These are phyloP conservation scores for Globisporangium echinulatum DNA, from an alignment of 352 stramenopile species.

Conservation along the genomic window DNA sequence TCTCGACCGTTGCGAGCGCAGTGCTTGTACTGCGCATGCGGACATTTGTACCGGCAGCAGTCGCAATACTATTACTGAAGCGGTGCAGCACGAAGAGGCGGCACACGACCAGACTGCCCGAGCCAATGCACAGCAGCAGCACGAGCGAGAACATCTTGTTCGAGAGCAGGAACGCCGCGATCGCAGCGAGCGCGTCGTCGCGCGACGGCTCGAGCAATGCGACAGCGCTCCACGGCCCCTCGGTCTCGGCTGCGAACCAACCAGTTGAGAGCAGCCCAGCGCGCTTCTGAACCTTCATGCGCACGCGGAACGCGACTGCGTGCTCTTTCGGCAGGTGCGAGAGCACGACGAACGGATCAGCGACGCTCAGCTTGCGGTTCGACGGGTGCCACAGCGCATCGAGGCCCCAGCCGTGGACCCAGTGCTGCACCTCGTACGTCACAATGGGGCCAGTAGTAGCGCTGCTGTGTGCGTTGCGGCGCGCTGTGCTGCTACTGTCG, in stretches of 20 bases:
- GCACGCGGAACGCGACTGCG: constrained; percentile 50
- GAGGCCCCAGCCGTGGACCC: constrained; percentile 57
- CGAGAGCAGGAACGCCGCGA: constrained; percentile 32
- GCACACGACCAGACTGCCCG: constrained; percentile 33
- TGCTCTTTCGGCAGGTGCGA: constrained; percentile 42
- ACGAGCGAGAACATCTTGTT: constrained; percentile 48
- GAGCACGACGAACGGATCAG: constrained; percentile 53
- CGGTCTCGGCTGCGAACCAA: constrained; percentile 46
- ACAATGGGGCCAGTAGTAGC: constrained; percentile 3
- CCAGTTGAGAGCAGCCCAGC: constrained; percentile 22
- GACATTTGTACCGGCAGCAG: too few relatives aligned
- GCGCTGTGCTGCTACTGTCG: too few relatives aligned
- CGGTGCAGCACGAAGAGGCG: constrained; percentile 30
- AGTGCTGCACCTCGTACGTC: constrained; percentile 64
- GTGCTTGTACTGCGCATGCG: neutral
- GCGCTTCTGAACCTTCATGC: constrained; percentile 38
- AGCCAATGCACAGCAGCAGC: constrained; percentile 41
- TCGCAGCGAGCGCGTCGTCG: constrained; percentile 46
- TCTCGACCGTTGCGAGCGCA: neutral
- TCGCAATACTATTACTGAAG: constrained; percentile 7
- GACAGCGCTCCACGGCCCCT: constrained; percentile 48
- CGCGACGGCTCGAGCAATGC: constrained; percentile 34
- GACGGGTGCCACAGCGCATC: constrained; percentile 54
- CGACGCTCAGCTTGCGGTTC: constrained; percentile 38
- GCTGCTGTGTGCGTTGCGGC: neutral